A percentile compares a stretch with the other conserved stretches of the same genome.
phyloP scores from a whole-genome alignment of 2,329 filamentous ascomycete genomes.

The Aspergillus fructus region DNA sequence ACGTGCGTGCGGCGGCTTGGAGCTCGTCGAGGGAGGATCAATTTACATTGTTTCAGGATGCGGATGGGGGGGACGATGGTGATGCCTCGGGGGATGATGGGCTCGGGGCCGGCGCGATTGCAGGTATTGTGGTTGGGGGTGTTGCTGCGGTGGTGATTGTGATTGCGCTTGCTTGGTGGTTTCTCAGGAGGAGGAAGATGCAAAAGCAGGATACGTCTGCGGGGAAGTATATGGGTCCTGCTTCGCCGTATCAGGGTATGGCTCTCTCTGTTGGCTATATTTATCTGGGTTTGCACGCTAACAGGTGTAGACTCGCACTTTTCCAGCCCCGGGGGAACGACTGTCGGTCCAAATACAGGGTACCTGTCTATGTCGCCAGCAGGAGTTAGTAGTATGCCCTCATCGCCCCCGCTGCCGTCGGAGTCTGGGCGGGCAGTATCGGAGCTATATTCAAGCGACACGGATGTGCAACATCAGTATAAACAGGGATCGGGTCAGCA shows the following conservation, averaged over 20 bases:
- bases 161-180: neutral
- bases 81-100: neutral
- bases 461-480: neutral
- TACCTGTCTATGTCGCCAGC: neutral
- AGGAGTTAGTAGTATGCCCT: neutral
- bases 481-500: neutral
- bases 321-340: neutral
- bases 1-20: slow-evolving; percentile 6
- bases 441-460: neutral
- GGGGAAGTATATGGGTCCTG: neutral
- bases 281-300: neutral
- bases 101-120: neutral
- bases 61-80: neutral
- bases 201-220: neutral
- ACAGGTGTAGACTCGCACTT: neutral
- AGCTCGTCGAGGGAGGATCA: neutral
- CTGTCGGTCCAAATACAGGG: neutral
- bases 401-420: neutral
- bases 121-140: slow-evolving; percentile 1
- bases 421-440: neutral
- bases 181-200: neutral
- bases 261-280: neutral
- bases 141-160: neutral
- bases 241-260: neutral
- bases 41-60: slow-evolving; percentile 5